Conservation (phyloP, 768 basidiomycete genomes). For the Tubosaeta brunneosetosa region DNA sequence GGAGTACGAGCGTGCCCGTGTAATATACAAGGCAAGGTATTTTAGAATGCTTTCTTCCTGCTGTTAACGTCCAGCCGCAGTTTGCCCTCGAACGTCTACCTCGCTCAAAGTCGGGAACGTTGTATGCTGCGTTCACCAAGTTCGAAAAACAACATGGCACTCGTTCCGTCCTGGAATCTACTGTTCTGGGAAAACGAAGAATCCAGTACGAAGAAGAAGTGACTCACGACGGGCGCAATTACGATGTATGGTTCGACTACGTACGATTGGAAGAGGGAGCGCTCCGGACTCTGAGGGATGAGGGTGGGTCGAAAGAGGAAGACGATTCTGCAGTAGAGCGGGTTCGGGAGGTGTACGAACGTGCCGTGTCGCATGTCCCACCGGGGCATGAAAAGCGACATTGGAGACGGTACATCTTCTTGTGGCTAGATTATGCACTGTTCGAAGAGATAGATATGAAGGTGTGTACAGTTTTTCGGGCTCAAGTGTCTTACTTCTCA, state of each 20-base stretch:
- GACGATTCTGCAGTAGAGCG: constrained; percentile 55
- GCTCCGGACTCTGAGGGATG: constrained; percentile 65
- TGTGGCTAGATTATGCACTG: constrained; percentile 93
- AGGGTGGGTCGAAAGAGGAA: constrained; percentile 70
- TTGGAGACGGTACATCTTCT: constrained; percentile 85
- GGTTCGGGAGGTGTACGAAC: constrained; percentile 91
- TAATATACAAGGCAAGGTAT: constrained; percentile 88
- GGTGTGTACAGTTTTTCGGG: constrained; percentile 36
- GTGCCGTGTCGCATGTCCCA: constrained; percentile 93
- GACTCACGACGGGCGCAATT: constrained; percentile 85
- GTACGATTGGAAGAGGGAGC: constrained; percentile 90
- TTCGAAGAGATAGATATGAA: constrained; percentile 97
- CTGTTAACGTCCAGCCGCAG: constrained; percentile 35
- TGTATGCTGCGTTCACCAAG: constrained; percentile 93
- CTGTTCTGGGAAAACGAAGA: constrained; percentile 94
- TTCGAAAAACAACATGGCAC: constrained; percentile 98
- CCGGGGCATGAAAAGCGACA: constrained; percentile 91
- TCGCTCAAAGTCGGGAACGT: constrained; percentile 78
- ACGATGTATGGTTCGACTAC: constrained; percentile 98
- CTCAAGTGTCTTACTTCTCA: background rate
- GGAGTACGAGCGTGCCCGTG: constrained; percentile 93
- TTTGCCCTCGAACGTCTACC: constrained; percentile 94
- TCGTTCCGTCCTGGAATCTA: constrained; percentile 81
- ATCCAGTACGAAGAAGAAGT: constrained; percentile 99
- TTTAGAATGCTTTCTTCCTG: background rate